Evolutionary conservation across 371 early-diverging fungal species (phyloP), one percentile per base, ranked within the genome.

Genomic region (Actinomucor elegans): DNA sequence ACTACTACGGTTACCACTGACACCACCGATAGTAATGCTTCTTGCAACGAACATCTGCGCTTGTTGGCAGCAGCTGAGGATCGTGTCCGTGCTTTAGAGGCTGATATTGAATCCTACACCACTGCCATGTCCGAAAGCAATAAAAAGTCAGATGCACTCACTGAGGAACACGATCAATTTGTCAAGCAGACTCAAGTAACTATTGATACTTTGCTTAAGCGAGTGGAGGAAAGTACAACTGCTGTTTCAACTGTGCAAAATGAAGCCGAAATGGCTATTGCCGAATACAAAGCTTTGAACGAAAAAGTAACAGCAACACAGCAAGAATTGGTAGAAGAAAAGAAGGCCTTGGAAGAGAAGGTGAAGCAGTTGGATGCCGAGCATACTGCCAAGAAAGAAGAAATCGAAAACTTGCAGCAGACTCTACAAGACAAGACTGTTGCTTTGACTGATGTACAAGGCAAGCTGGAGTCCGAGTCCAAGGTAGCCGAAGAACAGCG

Each of bases 401-500:
- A 59, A 40, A 43, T 59, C 10, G 15, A 45, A 5, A 26, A 11
- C 5, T 28, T 56, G 15, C 21, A 48, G n/a, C 43, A 47, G 35
- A 14, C 27, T 11, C 6, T 53, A 11, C 48, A 63, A 32, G 73
- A 67, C 35, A 64, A 63, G 42, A 71, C 64, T 15, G 52, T 31
- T 27, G 54, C 66, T 21, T 15, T 61, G 10, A 44, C 51, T 11
- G 57, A 55, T 26, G 57, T 62, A 0, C 52, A 62, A 42, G 48
- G 50, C 1, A 67, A 67, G 27, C 35, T 71, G 11, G 28, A 26
- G 18, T 14, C 15, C 4, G 53, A 59, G 32, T 31, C 15, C 8
- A 33, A 53, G 31, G 31, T 26, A 9, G 33, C 42, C 0, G 52
- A 59, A 41, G 59, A 46, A 15, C 48, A 48, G 8, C 32, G 48